Conservation (phyloP, 2,329 filamentous ascomycete genomes). For the Fusarium nurragi region DNA sequence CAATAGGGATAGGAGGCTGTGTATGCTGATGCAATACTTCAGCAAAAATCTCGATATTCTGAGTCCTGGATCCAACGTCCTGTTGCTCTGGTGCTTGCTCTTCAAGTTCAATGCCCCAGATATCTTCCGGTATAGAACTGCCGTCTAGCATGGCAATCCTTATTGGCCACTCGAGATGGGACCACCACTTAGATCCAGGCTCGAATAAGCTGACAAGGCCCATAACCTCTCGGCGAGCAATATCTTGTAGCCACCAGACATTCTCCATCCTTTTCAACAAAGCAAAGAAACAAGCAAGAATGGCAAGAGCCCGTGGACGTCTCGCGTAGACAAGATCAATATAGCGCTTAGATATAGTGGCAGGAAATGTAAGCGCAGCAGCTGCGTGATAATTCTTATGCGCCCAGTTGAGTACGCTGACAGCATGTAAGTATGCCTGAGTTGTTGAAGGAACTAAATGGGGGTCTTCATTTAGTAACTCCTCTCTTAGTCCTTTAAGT, state of each 20-base stretch:
- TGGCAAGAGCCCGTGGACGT: slow-evolving; percentile 68
- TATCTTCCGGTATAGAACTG: slow-evolving; percentile 61
- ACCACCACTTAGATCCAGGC: slow-evolving; percentile 68
- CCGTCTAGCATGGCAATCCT: slow-evolving; percentile 67
- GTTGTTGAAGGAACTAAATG: slow-evolving; percentile 47
- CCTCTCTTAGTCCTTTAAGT: slow-evolving; percentile 65
- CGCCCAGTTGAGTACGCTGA: slow-evolving; percentile 74
- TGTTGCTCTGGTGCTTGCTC: slow-evolving; percentile 52
- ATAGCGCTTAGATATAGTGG: slow-evolving; percentile 69
- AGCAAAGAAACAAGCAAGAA: slow-evolving; percentile 74
- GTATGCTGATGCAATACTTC: slow-evolving; percentile 49
- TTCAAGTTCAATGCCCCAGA: slow-evolving; percentile 65
- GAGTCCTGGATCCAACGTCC: slow-evolving; percentile 51
- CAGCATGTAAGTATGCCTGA: slow-evolving; percentile 70
- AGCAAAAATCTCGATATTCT: slow-evolving; percentile 54
- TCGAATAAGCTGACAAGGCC: slow-evolving; percentile 69
- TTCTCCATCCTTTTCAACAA: slow-evolving; percentile 69
- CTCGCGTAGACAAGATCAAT: slow-evolving; percentile 68
- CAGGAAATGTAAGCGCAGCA: slow-evolving; percentile 70
- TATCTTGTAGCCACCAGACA: slow-evolving; percentile 76
- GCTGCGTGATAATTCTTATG: slow-evolving; percentile 68
- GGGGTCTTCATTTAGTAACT: slow-evolving; percentile 54
- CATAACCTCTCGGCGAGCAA: slow-evolving; percentile 71
- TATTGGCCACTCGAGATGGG: slow-evolving; percentile 68
- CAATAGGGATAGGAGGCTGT: slow-evolving; percentile 44